These are phyloP conservation scores for Xanthoconium purpureum DNA, from an alignment of 768 basidiomycete genomes.

Conservation along the genomic window DNA sequence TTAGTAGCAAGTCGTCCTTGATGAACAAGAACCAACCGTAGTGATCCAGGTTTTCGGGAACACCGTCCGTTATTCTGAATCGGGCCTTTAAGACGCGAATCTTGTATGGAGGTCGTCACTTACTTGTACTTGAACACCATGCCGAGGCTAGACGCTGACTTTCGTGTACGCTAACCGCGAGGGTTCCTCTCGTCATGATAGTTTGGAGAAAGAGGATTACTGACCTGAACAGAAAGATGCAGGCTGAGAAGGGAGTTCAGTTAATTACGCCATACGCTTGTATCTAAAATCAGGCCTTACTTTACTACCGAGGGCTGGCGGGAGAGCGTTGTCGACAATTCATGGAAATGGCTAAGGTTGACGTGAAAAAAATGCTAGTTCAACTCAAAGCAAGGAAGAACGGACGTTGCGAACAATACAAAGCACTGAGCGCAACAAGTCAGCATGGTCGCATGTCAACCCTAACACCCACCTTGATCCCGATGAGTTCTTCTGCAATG, in stretches of 20 bases:
- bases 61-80: slow-evolving; percentile 70
- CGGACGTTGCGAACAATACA: slow-evolving; percentile 88
- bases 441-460: background rate
- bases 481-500: slow-evolving; percentile 75
- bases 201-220: background rate
- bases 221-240: slow-evolving; percentile 78
- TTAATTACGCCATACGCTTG: background rate
- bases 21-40: slow-evolving; percentile 52
- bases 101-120: background rate
- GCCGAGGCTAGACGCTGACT: slow-evolving; percentile 57
- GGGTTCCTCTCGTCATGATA: background rate
- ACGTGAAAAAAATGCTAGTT: background rate
- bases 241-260: slow-evolving; percentile 44
- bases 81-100: background rate
- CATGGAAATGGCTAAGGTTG: slow-evolving; percentile 65
- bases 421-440: slow-evolving; percentile 51
- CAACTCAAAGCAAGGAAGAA: background rate
- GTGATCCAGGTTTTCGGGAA: slow-evolving; percentile 57
- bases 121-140: slow-evolving; percentile 80
- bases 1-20: background rate
- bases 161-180: slow-evolving; percentile 47
- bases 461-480: slow-evolving; percentile 52
- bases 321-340: slow-evolving; percentile 73
- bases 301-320: slow-evolving; percentile 76
- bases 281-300: slow-evolving; percentile 40